Evolutionary conservation across 345 rosid genomes (phyloP), one percentile per base, ranked within the genome.

Genomic region (Pugionium cornutum): DNA sequence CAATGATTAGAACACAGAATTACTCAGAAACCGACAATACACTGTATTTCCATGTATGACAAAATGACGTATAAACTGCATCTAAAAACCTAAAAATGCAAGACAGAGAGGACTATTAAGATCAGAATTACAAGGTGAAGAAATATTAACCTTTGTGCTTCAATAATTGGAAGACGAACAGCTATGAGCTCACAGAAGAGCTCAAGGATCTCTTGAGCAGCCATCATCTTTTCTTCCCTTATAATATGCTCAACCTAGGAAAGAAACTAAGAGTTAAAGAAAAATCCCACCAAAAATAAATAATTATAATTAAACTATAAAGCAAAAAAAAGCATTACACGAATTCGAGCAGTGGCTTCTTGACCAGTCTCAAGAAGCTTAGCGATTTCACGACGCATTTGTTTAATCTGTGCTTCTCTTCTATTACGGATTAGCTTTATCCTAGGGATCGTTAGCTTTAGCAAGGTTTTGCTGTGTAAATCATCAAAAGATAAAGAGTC

Each of bases 221-320:
- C 97, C 97, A 88, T 88, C 97, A 86, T 90, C 66, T 90, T 94
- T 80, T 94, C 97, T 82, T 94, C 99, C 59, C 99, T 83, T 49
- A 90, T 75, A 53, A 94, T 82, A 81, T 94, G 96, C 73, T 94
- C 99, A 58, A 94, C 97, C 99, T 94, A 77, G 39, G 5, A 28
- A 25, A 67, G 54, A 67, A 28, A 28, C 61, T 27, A 11, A 51
- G 11, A 41, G 18, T 40, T 51, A 7, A 52, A 4, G 7, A n/a
- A 48, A 33, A 6, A 4, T 61, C 40, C 31, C 40, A 34, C 0
- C 4, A 34, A 34, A 5, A 18, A 33, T 18, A 7, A 47, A 37
- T 37, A 40, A 48, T 6, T 29, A 6, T 2, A 61, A 37, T 5
- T 1, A 41, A 58, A 31, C 25, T n/a, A 18, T 18, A 18, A 8